A percentile compares a stretch with the other conserved stretches of the same genome.
Evolutionary conservation across 768 basidiomycete genomes (phyloP).

Genomic region (Suillus subaureus): DNA sequence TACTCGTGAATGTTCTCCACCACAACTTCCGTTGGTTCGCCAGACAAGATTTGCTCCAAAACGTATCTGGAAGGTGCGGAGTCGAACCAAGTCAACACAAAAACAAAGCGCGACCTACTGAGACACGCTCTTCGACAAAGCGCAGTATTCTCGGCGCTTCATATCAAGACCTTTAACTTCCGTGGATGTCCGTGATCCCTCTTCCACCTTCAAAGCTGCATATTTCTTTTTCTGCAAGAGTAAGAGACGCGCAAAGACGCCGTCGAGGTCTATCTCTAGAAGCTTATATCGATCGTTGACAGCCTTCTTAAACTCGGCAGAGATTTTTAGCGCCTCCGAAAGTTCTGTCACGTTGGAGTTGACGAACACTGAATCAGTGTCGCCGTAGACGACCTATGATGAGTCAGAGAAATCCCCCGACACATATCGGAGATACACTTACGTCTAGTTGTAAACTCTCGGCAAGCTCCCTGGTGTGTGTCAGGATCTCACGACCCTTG

Average conservation of each 20-base stretch:
- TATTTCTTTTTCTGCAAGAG: slow-evolving; percentile 99
- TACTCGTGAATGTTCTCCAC: slow-evolving; percentile 94
- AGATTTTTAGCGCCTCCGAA: slow-evolving; percentile 88
- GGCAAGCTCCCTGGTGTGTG: slow-evolving; percentile 88
- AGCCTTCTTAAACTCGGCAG: slow-evolving; percentile 89
- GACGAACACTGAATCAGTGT: slow-evolving; percentile 98
- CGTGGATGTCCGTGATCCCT: slow-evolving; percentile 70
- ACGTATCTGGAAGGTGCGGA: slow-evolving; percentile 63
- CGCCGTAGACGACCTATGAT: slow-evolving; percentile 92
- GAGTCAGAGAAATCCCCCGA: background rate
- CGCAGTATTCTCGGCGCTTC: slow-evolving; percentile 96
- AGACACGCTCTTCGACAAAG: slow-evolving; percentile 88
- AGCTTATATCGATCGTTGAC: slow-evolving; percentile 96
- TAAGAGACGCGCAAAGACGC: slow-evolving; percentile 88
- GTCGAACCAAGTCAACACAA: background rate
- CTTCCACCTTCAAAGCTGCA: slow-evolving; percentile 93
- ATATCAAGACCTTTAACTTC: slow-evolving; percentile 99
- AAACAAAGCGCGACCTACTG: slow-evolving; percentile 56
- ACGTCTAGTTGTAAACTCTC: slow-evolving; percentile 91
- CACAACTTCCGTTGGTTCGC: slow-evolving; percentile 86
- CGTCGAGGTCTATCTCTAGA: slow-evolving; percentile 95
- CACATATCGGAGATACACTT: slow-evolving; percentile 28
- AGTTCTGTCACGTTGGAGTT: slow-evolving; percentile 93
- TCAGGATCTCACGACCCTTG: slow-evolving; percentile 97
- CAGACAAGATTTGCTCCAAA: slow-evolving; percentile 87